Evolutionary conservation across 345 rosid species (phyloP).

Genomic region (Boechera divaricarpa): DNA sequence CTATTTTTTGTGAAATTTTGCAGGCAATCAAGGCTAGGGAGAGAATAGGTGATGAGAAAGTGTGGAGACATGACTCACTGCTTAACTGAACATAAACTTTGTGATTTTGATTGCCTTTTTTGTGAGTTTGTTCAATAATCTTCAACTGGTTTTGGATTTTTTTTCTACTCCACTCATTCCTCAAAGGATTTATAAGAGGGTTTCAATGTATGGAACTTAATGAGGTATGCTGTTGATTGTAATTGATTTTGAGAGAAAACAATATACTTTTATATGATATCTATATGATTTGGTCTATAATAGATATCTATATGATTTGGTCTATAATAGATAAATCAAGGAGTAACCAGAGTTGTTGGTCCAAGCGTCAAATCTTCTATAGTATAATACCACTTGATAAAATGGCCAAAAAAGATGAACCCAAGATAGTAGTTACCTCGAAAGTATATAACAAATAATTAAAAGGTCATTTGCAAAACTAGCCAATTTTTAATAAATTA

Average conservation of each 20-base stretch:
- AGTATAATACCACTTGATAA: background rate
- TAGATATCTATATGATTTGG: background rate
- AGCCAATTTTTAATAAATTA: no score
- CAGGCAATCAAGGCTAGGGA: constrained; percentile 54
- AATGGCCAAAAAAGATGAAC: no score
- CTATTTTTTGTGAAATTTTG: constrained; percentile 16
- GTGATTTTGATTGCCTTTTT: background rate
- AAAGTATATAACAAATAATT: no score
- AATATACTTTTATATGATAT: background rate
- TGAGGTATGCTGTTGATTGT: constrained; percentile 11
- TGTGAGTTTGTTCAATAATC: constrained; percentile 9
- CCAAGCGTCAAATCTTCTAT: background rate
- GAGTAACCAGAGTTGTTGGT: background rate
- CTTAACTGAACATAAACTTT: constrained; percentile 13
- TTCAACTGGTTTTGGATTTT: background rate
- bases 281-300: no score
- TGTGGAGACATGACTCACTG: constrained; percentile 19
- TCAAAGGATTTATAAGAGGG: constrained; percentile 5
- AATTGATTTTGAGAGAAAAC: background rate
- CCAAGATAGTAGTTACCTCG: no score
- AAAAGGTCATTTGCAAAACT: no score
- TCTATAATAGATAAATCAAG: background rate
- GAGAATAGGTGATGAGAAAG: constrained; percentile 48
- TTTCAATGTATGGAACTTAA: constrained; percentile 8
- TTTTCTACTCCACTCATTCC: background rate